Conservation (phyloP, 140 eudicot species). For the Oenanthe javanica region DNA sequence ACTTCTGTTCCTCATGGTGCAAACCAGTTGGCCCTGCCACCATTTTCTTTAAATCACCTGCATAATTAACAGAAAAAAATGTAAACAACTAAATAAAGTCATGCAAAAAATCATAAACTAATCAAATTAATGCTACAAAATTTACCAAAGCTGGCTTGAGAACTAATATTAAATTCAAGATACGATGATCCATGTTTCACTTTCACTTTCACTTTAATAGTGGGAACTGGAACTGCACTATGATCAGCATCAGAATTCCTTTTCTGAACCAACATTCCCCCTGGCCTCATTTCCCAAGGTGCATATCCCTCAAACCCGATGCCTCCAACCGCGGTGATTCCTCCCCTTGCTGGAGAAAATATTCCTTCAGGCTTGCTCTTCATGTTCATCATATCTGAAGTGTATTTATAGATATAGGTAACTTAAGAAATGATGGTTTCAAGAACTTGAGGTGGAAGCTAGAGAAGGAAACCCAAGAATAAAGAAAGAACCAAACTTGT, state of each 20-base stretch:
- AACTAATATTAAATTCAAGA: conserved; percentile 59
- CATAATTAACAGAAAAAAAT: conserved; percentile 10
- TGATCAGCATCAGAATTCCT: conserved; percentile 73
- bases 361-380: conserved; percentile 41
- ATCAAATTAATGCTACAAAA: not conserved
- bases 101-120: too few species aligned
- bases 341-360: conserved; percentile 24
- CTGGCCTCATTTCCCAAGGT: conserved; percentile 71
- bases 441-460: conserved; percentile 48
- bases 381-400: conserved; percentile 33
- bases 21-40: conserved; percentile 63
- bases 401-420: not conserved
- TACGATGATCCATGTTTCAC: conserved; percentile 65
- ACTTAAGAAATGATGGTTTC: conserved; percentile 23
- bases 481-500: conserved; percentile 75
- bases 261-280: conserved; percentile 93
- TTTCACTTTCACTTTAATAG: conserved; percentile 61
- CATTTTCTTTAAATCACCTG: conserved; percentile 90
- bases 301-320: conserved; percentile 23
- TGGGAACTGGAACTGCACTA: conserved; percentile 32
- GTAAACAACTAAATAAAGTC: not conserved
- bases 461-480: conserved; percentile 52
- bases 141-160: conserved; percentile 61
- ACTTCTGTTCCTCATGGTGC: conserved; percentile 67
- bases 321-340: conserved; percentile 23